phyloP scores from a whole-genome alignment of 2,329 filamentous ascomycete genomes.

The Niveomyces coronatus region DNA sequence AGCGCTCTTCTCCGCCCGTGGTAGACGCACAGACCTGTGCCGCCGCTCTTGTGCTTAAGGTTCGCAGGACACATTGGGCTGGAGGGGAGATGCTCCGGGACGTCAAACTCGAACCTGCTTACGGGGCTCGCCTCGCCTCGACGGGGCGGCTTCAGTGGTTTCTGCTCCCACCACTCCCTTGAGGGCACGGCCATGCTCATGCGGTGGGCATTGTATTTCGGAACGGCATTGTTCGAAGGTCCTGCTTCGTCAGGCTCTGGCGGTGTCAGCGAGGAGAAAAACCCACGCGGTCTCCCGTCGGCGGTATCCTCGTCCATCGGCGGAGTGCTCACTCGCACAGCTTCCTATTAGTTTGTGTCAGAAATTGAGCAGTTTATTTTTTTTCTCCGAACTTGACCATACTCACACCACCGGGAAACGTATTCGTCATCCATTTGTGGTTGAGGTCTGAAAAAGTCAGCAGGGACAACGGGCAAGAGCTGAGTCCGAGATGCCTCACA shows the following conservation, averaged over 20 bases:
- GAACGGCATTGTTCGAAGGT: constrained; percentile 6
- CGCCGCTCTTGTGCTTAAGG: constrained; percentile 30
- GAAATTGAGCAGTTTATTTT: background rate
- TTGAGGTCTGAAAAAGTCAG: constrained; percentile 12
- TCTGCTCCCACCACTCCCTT: constrained; percentile 28
- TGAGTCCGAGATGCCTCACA: background rate
- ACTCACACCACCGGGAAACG: constrained; percentile 26
- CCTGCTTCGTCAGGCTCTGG: constrained; percentile 13
- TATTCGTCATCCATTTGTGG: constrained; percentile 7
- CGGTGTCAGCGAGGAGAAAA: constrained; percentile 32
- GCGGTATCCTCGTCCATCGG: constrained; percentile 29
- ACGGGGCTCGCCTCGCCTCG: constrained; percentile 13
- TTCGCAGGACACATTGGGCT: constrained; percentile 44
- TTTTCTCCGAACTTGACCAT: too few species aligned
- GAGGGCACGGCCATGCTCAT: constrained; percentile 16
- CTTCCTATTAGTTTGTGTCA: constrained; percentile 29
- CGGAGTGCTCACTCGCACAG: constrained; percentile 37
- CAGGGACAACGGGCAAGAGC: background rate
- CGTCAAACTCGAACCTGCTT: constrained; percentile 33
- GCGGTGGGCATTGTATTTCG: constrained; percentile 14
- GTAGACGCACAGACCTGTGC: constrained; percentile 40
- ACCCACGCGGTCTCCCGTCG: constrained; percentile 27
- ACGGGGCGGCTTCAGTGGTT: constrained; percentile 15
- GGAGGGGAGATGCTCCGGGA: constrained; percentile 40
- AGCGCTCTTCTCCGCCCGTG: constrained; percentile 28